phyloP scores from a whole-genome alignment of 768 basidiomycete genomes.

The Suillus hirtellus region DNA sequence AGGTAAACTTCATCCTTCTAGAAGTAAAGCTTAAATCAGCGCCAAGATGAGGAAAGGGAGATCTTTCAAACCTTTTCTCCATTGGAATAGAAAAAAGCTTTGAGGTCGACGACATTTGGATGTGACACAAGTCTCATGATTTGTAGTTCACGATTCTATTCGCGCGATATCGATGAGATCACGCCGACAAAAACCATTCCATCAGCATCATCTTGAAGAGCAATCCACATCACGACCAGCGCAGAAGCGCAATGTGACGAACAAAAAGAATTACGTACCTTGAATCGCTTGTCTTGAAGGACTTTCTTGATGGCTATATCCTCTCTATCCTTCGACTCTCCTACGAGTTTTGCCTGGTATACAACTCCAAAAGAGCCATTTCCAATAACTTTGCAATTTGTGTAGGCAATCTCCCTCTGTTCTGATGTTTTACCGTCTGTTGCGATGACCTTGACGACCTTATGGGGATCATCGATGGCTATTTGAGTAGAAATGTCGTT shows the following conservation, averaged over 20 bases:
- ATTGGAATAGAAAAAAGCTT: constrained; percentile 98
- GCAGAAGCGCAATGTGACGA: constrained; percentile 5
- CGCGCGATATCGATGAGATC: constrained; percentile 7
- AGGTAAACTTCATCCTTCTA: constrained; percentile 99
- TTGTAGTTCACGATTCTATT: constrained; percentile 96
- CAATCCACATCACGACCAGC: neutral
- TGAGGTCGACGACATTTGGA: constrained; percentile 97
- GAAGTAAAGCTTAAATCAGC: constrained; percentile 12
- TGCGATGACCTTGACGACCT: constrained; percentile 92
- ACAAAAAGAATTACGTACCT: constrained; percentile 57
- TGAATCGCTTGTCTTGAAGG: constrained; percentile 99
- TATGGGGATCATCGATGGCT: constrained; percentile 95
- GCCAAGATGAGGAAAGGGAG: constrained; percentile 13
- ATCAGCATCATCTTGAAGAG: constrained; percentile 18
- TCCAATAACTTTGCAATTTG: constrained; percentile 96
- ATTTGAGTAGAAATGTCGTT: constrained; percentile 26
- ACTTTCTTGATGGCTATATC: constrained; percentile 99
- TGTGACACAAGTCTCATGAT: constrained; percentile 97
- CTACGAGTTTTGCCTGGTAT: constrained; percentile 89
- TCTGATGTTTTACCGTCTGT: constrained; percentile 93
- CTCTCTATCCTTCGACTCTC: constrained; percentile 57
- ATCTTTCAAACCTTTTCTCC: constrained; percentile 86
- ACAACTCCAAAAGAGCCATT: constrained; percentile 99
- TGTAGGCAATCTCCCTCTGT: constrained; percentile 87
- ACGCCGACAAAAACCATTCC: neutral